Evolutionary conservation across 2,329 filamentous ascomycete genomes (phyloP).

Genomic region (Colletotrichum musicola): DNA sequence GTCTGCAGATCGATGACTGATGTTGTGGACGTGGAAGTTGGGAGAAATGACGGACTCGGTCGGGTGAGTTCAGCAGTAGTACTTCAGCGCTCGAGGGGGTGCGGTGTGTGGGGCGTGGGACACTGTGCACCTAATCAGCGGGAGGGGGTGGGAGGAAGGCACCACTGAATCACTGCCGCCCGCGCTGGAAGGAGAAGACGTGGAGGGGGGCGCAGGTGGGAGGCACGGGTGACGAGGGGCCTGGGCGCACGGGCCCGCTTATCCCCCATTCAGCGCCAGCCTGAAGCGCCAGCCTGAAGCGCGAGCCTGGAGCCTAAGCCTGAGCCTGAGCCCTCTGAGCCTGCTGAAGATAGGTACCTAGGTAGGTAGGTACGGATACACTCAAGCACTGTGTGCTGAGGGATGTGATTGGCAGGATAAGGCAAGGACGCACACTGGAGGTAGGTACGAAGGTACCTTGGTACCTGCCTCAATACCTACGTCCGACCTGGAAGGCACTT

Average conservation of each 20-base stretch:
- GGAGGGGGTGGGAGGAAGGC: too few species aligned
- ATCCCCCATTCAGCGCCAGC: neutral
- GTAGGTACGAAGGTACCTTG: too few species aligned
- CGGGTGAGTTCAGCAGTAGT: conserved; percentile 6
- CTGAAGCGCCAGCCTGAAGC: neutral
- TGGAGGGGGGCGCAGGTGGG: conserved; percentile 3
- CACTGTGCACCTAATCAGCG: neutral
- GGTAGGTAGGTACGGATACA: too few species aligned
- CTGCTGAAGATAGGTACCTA: too few species aligned
- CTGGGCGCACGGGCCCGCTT: too few species aligned
- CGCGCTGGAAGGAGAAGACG: neutral
- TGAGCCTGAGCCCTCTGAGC: too few species aligned
- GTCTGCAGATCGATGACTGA: conserved; percentile 36
- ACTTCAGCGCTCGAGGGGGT: neutral
- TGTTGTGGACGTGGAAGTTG: conserved; percentile 25
- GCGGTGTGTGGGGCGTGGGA: neutral
- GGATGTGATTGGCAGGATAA: neutral
- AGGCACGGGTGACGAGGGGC: conserved; percentile 8
- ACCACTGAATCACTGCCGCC: too few species aligned
- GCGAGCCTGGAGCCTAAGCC: too few species aligned
- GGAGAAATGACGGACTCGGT: conserved; percentile 38
- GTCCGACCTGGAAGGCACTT: too few species aligned
- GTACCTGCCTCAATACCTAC: too few species aligned
- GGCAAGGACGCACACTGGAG: neutral
- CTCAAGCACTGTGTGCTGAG: too few species aligned